Conservation (phyloP, 352 stramenopile species). For the Blastocystis sp. region DNA sequence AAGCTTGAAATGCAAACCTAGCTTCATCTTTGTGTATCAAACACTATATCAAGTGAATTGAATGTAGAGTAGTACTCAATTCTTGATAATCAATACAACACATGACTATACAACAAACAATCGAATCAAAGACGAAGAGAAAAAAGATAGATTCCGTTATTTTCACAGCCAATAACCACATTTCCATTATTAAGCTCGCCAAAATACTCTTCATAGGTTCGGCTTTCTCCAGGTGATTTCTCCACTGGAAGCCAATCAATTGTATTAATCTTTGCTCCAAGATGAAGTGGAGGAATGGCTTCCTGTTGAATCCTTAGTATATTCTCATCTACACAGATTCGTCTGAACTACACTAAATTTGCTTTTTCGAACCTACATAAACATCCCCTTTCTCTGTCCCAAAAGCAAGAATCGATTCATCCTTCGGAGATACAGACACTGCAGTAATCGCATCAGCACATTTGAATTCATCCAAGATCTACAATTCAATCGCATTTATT, state of each 20-base stretch:
- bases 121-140: constrained; percentile 1
- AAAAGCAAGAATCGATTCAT: neutral
- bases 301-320: neutral
- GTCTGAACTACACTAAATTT: neutral
- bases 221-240: neutral
- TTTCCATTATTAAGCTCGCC: constrained; percentile 1
- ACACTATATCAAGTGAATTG: too few relatives aligned
- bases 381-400: constrained; percentile 23
- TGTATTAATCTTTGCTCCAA: neutral
- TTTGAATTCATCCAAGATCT: neutral
- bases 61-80: neutral
- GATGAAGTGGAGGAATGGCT: neutral
- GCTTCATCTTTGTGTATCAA: neutral
- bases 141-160: constrained; percentile 47
- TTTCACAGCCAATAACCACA: constrained; percentile 14
- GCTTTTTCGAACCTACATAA: neutral
- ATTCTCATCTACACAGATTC: neutral
- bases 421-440: neutral
- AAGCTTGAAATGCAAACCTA: neutral
- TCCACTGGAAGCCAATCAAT: constrained; percentile 35
- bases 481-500: neutral
- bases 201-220: constrained; percentile 8
- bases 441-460: neutral
- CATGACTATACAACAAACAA: constrained; percentile 1
- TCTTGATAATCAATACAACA: neutral